phyloP scores from a whole-genome alignment of 371 early-diverging fungal species.

The Sporodiniella umbellata region DNA sequence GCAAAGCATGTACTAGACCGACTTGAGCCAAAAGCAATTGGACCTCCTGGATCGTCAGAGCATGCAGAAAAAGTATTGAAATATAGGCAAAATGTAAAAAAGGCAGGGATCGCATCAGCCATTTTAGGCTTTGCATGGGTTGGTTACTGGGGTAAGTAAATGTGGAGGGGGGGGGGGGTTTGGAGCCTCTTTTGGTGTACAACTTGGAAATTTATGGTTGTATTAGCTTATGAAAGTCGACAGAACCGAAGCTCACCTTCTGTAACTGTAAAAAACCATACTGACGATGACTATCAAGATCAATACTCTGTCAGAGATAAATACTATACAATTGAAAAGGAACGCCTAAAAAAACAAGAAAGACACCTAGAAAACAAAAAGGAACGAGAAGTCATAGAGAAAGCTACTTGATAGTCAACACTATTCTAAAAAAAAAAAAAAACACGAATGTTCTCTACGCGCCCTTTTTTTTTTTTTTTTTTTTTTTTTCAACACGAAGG shows the following conservation, averaged over 20 bases:
- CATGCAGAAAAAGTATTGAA: conserved; percentile 21
- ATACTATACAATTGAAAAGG: conserved; percentile 11
- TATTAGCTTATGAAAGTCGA: conserved; percentile 35
- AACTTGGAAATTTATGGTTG: no score
- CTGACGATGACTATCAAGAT: conserved; percentile 28
- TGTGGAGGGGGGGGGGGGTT: no score
- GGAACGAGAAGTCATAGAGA: conserved; percentile 14
- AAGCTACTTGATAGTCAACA: no score
- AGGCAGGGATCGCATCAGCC: conserved; percentile 21
- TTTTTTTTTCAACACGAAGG: not conserved
- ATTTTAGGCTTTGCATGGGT: conserved; percentile 21
- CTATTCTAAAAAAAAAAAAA: conserved; percentile 1
- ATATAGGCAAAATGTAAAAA: conserved; percentile 20
- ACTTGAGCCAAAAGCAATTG: conserved; percentile 35
- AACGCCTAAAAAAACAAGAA: conserved; percentile 10
- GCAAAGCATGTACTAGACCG: conserved; percentile 30
- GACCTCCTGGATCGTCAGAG: conserved; percentile 37
- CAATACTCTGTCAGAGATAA: conserved; percentile 39
- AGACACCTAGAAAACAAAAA: conserved; percentile 11
- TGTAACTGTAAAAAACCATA: not conserved
- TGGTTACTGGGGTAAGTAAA: conserved; percentile 29
- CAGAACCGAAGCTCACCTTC: conserved; percentile 30
- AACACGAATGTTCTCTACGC: not conserved
- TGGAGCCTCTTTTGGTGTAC: no score
- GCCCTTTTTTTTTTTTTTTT: not conserved